Evolutionary conservation across 352 stramenopile genomes (phyloP).

Genomic region (Phytophthora parvispora): DNA sequence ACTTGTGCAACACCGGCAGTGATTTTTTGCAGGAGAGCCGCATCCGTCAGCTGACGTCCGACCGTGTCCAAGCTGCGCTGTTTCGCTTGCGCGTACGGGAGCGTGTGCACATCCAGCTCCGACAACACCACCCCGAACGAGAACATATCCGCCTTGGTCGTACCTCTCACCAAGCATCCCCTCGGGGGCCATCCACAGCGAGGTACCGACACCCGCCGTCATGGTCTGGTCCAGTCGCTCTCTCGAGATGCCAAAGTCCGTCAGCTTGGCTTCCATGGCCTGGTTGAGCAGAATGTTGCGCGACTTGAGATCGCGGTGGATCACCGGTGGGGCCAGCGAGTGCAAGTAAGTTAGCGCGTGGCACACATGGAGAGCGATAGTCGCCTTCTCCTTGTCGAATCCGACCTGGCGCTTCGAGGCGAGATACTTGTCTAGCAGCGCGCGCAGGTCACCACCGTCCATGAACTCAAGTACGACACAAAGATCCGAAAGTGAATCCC

Average conservation of each 20-base stretch:
- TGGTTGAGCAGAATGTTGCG: slow-evolving; percentile 47
- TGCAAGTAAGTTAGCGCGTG: slow-evolving; percentile 27
- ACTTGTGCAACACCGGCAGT: too few relatives aligned
- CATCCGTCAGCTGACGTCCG: too few relatives aligned
- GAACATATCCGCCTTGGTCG: background rate
- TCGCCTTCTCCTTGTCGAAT: slow-evolving; percentile 38
- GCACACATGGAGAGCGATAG: slow-evolving; percentile 34
- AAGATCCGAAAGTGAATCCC: slow-evolving; percentile 43
- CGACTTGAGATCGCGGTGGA: slow-evolving; percentile 66
- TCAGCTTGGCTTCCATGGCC: background rate
- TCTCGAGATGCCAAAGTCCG: background rate
- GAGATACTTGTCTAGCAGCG: slow-evolving; percentile 31
- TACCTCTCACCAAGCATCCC: background rate
- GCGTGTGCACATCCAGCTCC: background rate
- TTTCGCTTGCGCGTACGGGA: too few relatives aligned
- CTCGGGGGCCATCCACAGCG: background rate
- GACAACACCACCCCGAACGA: background rate
- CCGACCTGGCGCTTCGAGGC: slow-evolving; percentile 16
- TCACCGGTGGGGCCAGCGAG: slow-evolving; percentile 11
- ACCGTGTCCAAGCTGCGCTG: too few relatives aligned
- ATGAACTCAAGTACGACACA: slow-evolving; percentile 57
- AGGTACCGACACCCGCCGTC: background rate
- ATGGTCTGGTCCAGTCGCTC: background rate
- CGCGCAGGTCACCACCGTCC: slow-evolving; percentile 41
- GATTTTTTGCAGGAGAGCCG: too few relatives aligned